Conservation (phyloP, 768 basidiomycete species). For the Antrodiella citrinella region DNA sequence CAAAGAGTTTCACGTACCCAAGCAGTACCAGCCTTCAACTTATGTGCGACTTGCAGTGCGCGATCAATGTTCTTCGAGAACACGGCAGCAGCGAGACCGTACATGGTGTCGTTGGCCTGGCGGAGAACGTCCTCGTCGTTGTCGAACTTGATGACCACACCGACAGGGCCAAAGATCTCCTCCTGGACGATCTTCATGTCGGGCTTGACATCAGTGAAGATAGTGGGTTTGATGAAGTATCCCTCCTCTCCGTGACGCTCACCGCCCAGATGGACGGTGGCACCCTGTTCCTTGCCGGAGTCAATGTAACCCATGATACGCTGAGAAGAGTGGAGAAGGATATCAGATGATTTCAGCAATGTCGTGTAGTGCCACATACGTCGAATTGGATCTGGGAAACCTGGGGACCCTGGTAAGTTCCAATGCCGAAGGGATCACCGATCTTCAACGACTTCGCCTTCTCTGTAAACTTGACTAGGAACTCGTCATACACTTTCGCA, state of each 20-base stretch:
- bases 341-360: not conserved
- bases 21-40: slow-evolving; percentile 72
- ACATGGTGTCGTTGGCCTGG: slow-evolving; percentile 79
- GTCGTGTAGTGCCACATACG: slow-evolving; percentile 35
- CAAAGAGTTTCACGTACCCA: slow-evolving; percentile 37
- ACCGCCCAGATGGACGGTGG: slow-evolving; percentile 50
- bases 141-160: slow-evolving; percentile 60
- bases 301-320: slow-evolving; percentile 58
- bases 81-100: slow-evolving; percentile 84
- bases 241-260: slow-evolving; percentile 46
- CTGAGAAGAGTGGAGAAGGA: slow-evolving; percentile 20
- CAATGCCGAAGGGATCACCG: slow-evolving; percentile 60
- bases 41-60: slow-evolving; percentile 65
- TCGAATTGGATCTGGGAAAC: slow-evolving; percentile 70
- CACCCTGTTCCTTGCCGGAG: slow-evolving; percentile 50
- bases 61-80: slow-evolving; percentile 76
- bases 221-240: slow-evolving; percentile 55
- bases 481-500: slow-evolving; percentile 69
- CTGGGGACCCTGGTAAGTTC: slow-evolving; percentile 69
- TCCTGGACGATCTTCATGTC: slow-evolving; percentile 52
- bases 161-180: slow-evolving; percentile 67
- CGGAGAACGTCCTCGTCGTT: slow-evolving; percentile 52
- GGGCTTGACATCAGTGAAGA: slow-evolving; percentile 47
- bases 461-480: slow-evolving; percentile 50
- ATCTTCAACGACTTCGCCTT: slow-evolving; percentile 48